Evolutionary conservation across 768 basidiomycete genomes (phyloP).

Genomic region (Suillus subalutaceus): DNA sequence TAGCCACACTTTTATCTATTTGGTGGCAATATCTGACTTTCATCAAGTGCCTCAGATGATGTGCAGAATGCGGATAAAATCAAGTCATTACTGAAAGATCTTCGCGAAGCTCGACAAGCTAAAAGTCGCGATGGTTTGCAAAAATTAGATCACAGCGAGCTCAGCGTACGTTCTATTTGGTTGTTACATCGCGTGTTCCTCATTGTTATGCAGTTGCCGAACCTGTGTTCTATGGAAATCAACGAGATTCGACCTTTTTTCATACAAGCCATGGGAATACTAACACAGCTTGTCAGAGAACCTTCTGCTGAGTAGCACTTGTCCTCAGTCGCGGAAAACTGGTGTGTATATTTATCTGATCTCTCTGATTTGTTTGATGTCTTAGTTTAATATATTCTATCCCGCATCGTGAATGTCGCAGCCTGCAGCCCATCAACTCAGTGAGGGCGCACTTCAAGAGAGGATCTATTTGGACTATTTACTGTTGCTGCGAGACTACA

Average conservation of each 20-base stretch:
- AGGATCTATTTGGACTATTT: too few species aligned
- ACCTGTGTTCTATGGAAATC: constrained; percentile 89
- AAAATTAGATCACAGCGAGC: constrained; percentile 78
- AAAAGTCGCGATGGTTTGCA: constrained; percentile 88
- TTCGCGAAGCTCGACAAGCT: constrained; percentile 94
- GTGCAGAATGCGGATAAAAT: constrained; percentile 83
- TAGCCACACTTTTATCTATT: constrained; percentile 30
- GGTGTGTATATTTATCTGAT: neutral
- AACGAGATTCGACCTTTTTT: constrained; percentile 94
- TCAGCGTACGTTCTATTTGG: constrained; percentile 52
- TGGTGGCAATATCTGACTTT: constrained; percentile 4
- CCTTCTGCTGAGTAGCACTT: constrained; percentile 9
- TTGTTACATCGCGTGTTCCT: constrained; percentile 7
- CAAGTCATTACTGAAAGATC: constrained; percentile 84
- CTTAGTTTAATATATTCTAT: neutral
- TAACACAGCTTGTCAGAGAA: constrained; percentile 56
- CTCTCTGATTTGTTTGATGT: neutral
- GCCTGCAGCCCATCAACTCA: neutral
- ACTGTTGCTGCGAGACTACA: neutral
- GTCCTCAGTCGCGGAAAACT: neutral
- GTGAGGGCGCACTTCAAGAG: neutral
- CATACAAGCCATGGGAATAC: constrained; percentile 74
- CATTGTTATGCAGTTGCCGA: constrained; percentile 61
- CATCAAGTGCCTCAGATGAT: constrained; percentile 83
- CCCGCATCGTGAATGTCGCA: neutral